phyloP scores from a whole-genome alignment of 73 alveolate species.

The Paramecium sonneborni region DNA sequence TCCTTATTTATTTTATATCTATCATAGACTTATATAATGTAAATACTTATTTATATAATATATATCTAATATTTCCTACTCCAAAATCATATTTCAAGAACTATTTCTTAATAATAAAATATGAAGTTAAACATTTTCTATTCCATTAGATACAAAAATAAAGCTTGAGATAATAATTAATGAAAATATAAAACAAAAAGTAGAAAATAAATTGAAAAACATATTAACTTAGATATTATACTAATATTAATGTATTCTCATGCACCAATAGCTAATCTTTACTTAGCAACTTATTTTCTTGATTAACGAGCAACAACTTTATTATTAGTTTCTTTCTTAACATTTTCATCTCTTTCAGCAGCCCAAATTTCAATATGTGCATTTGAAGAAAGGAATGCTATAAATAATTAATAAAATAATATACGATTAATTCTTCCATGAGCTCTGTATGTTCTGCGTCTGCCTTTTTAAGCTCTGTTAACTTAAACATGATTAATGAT shows the following conservation, averaged over 20 bases:
- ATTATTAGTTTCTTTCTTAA: constrained; percentile 85
- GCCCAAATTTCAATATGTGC: constrained; percentile 92
- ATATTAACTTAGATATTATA: neutral
- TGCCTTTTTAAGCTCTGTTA: constrained; percentile 93
- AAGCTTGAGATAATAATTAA: too few species aligned
- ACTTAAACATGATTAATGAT: constrained; percentile 84
- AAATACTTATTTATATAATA: too few species aligned
- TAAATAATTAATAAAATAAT: neutral
- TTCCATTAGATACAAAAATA: neutral
- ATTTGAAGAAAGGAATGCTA: constrained; percentile 85
- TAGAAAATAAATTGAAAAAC: neutral
- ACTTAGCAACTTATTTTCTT: constrained; percentile 78
- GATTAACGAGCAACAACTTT: constrained; percentile 67
- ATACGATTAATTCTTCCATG: constrained; percentile 95
- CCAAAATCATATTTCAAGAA: too few species aligned
- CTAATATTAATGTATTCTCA: neutral
- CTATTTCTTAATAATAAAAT: neutral
- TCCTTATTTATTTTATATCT: neutral
- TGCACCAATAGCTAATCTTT: constrained; percentile 77
- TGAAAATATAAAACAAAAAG: neutral
- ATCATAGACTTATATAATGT: neutral
- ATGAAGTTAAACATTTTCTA: too few species aligned
- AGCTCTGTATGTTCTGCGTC: constrained; percentile 99
- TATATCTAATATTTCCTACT: too few species aligned
- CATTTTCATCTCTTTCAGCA: constrained; percentile 85